Conservation (phyloP, 768 basidiomycete species). For the Lentinula edodes region DNA sequence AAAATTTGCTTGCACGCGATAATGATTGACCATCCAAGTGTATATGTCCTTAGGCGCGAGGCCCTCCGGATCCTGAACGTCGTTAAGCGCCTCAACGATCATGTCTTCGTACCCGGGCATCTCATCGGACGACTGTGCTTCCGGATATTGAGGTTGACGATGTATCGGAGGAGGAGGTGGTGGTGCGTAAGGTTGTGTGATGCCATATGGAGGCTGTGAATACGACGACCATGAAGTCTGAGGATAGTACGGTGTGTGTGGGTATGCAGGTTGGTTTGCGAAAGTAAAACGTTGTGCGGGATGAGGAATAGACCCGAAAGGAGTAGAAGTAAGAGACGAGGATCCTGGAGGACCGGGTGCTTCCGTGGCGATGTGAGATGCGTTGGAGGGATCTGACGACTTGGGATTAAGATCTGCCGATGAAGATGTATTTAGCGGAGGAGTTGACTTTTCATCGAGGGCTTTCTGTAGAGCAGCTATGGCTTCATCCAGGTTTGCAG, state of each 20-base stretch:
- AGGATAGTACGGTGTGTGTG: slow-evolving; percentile 63
- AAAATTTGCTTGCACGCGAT: slow-evolving; percentile 85
- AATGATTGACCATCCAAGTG: slow-evolving; percentile 76
- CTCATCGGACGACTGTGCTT: slow-evolving; percentile 32
- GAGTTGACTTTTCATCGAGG: slow-evolving; percentile 10
- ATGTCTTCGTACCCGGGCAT: slow-evolving; percentile 89
- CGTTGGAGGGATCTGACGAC: neutral
- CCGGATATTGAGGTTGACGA: slow-evolving; percentile 12
- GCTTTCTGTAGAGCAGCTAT: slow-evolving; percentile 48
- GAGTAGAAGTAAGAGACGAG: slow-evolving; percentile 3
- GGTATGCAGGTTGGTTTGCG: slow-evolving; percentile 46
- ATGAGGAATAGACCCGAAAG: slow-evolving; percentile 6
- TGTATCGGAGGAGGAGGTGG: slow-evolving; percentile 14
- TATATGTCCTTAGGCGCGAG: slow-evolving; percentile 80
- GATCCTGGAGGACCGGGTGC: neutral
- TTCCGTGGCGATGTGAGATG: neutral
- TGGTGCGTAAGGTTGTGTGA: slow-evolving; percentile 22
- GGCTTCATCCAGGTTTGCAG: slow-evolving; percentile 58
- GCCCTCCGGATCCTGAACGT: slow-evolving; percentile 62
- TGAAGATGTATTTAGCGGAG: slow-evolving; percentile 14
- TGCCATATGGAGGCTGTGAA: slow-evolving; percentile 19
- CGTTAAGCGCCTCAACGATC: slow-evolving; percentile 76
- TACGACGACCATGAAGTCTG: slow-evolving; percentile 26
- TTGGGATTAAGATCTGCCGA: neutral
- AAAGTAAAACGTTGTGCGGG: slow-evolving; percentile 10